These are phyloP conservation scores for Suhomyces panamericanus DNA, from an alignment of 1,139 yeast genomes.

Conservation along the genomic window DNA sequence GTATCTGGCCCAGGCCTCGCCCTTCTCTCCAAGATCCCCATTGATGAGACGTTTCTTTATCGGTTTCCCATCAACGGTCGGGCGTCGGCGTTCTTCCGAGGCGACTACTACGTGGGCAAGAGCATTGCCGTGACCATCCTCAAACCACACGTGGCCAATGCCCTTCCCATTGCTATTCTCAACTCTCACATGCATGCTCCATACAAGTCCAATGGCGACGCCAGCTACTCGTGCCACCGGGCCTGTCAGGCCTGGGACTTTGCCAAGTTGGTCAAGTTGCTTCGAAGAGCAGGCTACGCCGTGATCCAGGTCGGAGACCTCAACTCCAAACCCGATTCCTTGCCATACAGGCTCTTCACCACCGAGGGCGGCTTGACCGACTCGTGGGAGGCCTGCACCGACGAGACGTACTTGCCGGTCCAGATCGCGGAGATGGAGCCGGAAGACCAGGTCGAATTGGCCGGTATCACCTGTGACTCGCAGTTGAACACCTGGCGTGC, in stretches of 20 bases:
- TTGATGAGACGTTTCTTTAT: slow-evolving; percentile 72
- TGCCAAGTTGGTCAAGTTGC: slow-evolving; percentile 60
- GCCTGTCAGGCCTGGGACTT: slow-evolving; percentile 98
- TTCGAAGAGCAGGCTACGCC: slow-evolving; percentile 75
- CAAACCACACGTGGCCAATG: slow-evolving; percentile 45
- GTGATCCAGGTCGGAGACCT: slow-evolving; percentile 91
- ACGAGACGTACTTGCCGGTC: slow-evolving; percentile 25
- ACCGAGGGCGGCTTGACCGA: slow-evolving; percentile 70
- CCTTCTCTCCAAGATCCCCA: slow-evolving; percentile 79
- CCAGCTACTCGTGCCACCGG: slow-evolving; percentile 85
- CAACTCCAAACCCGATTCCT: slow-evolving; percentile 82
- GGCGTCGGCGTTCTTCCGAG: slow-evolving; percentile 89
- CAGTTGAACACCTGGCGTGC: slow-evolving; percentile 84
- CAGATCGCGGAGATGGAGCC: slow-evolving; percentile 58
- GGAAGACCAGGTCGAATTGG: slow-evolving; percentile 63
- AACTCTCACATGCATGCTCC: slow-evolving; percentile 99
- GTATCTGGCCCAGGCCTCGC: slow-evolving; percentile 93
- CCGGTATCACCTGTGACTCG: slow-evolving; percentile 91
- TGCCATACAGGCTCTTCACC: slow-evolving; percentile 76
- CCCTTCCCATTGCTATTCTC: slow-evolving; percentile 68
- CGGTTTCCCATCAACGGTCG: slow-evolving; percentile 92
- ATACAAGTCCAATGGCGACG: slow-evolving; percentile 77
- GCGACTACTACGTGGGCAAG: slow-evolving; percentile 98
- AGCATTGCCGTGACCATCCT: slow-evolving; percentile 76
- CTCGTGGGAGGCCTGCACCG: slow-evolving; percentile 75